A percentile compares a stretch with the other conserved stretches of the same genome.
phyloP scores from a whole-genome alignment of 345 rosid species.

The Lumnitzera littorea region DNA sequence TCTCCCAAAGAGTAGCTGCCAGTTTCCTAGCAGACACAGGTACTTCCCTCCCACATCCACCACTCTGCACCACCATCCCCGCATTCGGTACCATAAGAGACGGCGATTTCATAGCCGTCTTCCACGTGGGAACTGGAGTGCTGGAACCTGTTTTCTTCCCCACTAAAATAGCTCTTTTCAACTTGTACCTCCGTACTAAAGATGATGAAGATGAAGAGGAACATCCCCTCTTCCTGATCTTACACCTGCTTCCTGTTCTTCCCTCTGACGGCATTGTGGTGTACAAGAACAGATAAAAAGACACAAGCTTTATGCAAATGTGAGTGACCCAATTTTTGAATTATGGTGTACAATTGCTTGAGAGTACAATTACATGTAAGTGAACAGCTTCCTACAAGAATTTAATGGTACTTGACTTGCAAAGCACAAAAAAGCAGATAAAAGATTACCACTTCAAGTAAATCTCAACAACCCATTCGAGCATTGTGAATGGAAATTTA shows the following conservation, averaged over 20 bases:
- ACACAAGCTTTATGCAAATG: background rate
- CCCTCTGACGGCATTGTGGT: slow-evolving; percentile 13
- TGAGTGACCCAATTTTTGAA: background rate
- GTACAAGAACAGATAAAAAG: background rate
- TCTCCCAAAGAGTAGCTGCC: slow-evolving; percentile 87
- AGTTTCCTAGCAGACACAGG: slow-evolving; percentile 74
- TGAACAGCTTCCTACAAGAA: no score
- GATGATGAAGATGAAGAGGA: slow-evolving; percentile 89
- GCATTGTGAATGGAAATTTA: no score
- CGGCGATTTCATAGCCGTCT: slow-evolving; percentile 34
- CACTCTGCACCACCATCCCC: background rate
- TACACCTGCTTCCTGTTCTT: slow-evolving; percentile 35
- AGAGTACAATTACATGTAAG: no score
- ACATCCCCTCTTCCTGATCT: slow-evolving; percentile 84
- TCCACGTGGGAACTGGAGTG: slow-evolving; percentile 71
- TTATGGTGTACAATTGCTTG: no score
- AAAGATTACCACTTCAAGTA: no score
- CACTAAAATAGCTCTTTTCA: slow-evolving; percentile 72
- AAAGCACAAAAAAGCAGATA: no score
- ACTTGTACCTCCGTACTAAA: slow-evolving; percentile 50
- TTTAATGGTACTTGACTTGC: no score
- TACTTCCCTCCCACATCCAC: slow-evolving; percentile 16
- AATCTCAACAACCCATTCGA: no score
- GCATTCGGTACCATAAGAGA: slow-evolving; percentile 6
- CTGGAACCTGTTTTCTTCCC: slow-evolving; percentile 53